Evolutionary conservation across 768 basidiomycete genomes (phyloP).

Genomic region (Boletellus ananas): DNA sequence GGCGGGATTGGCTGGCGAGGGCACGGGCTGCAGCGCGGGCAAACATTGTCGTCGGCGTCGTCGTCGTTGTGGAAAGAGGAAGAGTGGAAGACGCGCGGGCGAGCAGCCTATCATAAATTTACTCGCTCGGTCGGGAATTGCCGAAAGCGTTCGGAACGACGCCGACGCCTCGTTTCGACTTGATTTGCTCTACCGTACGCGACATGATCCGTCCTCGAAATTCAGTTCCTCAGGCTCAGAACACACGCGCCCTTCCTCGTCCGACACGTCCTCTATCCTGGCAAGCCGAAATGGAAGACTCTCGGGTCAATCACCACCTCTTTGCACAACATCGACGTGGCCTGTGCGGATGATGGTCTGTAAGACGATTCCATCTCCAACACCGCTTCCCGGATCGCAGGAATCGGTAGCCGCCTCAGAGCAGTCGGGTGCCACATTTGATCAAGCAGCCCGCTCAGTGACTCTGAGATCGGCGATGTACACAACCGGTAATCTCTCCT

Average conservation of each 20-base stretch:
- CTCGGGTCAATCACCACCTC: constrained; percentile 12
- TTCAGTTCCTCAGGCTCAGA: too few species aligned
- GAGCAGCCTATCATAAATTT: constrained; percentile 5
- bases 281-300: neutral
- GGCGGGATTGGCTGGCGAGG: constrained; percentile 52
- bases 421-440: constrained; percentile 16
- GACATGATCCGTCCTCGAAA: too few species aligned
- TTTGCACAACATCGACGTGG: neutral
- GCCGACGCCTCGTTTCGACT: too few species aligned
- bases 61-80: constrained; percentile 13
- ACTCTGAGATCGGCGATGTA: constrained; percentile 7
- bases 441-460: constrained; percentile 5
- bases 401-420: constrained; percentile 13
- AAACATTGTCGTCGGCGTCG: constrained; percentile 51
- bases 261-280: too few species aligned
- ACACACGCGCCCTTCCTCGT: too few species aligned
- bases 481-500: constrained; percentile 1
- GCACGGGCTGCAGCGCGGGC: constrained; percentile 59
- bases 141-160: constrained; percentile 10
- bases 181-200: too few species aligned
- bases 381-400: constrained; percentile 16
- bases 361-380: constrained; percentile 16
- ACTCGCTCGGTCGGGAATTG: constrained; percentile 9
- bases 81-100: neutral
- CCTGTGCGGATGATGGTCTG: neutral